Conservation (phyloP, 129 eudicot genomes). For the Kitagawia praeruptora region DNA sequence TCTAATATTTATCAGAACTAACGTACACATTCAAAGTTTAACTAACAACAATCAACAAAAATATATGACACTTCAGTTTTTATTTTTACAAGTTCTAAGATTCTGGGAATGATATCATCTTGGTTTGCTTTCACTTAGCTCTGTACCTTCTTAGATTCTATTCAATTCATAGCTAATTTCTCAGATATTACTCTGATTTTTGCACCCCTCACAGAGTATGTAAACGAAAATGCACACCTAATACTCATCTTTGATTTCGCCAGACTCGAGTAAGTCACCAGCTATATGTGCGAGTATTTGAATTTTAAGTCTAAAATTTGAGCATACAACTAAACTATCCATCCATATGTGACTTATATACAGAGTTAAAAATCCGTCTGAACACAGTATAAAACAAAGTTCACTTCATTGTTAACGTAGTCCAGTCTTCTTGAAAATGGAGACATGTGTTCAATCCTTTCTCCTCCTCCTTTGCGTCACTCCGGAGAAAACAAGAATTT, state of each 20-base stretch:
- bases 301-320: not conserved
- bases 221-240: not conserved
- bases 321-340: not conserved
- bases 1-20: not conserved
- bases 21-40: not conserved
- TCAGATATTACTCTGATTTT: not conserved
- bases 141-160: not conserved
- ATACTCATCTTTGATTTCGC: not conserved
- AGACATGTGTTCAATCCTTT: not conserved
- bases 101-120: not conserved
- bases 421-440: constrained; percentile 14
- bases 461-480: not conserved
- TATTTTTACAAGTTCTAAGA: too few relatives aligned
- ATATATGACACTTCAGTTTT: not conserved
- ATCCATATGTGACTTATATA: not conserved
- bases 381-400: not conserved
- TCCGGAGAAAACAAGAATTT: constrained; percentile 1
- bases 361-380: not conserved
- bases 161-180: not conserved
- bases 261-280: not conserved
- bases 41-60: not conserved
- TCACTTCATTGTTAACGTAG: constrained; percentile 5
- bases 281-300: not conserved
- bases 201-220: not conserved
- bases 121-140: not conserved